Percentiles rank a stretch among this genome's conserved stretches.
Evolutionary conservation across 2,329 filamentous ascomycete genomes (phyloP).

Genomic region (Phyllosticta paracitricarpa): DNA sequence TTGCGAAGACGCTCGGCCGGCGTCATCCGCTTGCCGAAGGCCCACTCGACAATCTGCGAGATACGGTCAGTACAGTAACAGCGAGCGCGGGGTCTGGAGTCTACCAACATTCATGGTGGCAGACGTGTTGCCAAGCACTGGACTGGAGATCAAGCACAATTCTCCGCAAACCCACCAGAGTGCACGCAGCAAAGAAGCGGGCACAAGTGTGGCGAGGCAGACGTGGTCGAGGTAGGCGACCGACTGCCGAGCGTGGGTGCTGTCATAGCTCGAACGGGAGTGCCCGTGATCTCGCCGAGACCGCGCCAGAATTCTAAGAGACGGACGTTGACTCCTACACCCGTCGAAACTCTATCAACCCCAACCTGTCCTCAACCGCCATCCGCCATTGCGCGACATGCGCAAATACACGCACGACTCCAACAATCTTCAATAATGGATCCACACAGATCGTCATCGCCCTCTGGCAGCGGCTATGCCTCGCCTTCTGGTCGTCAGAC

Average conservation of each 20-base stretch:
- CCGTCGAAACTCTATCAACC: not conserved
- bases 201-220: slow-evolving; percentile 7
- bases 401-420: slow-evolving; percentile 12
- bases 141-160: not conserved
- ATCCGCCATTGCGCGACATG: slow-evolving; percentile 21
- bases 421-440: slow-evolving; percentile 3
- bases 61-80: slow-evolving; percentile 13
- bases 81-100: slow-evolving; percentile 9
- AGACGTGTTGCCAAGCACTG: not conserved
- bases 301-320: not conserved
- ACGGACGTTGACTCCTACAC: not conserved
- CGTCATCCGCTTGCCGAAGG: slow-evolving; percentile 98
- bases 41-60: slow-evolving; percentile 87
- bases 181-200: slow-evolving; percentile 4
- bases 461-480: slow-evolving; percentile 18
- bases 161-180: not conserved
- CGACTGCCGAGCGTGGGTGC: not conserved
- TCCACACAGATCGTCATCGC: not conserved
- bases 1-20: slow-evolving; percentile 83
- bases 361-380: not conserved
- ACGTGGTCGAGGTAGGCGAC: not conserved
- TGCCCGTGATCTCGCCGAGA: not conserved
- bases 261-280: not conserved
- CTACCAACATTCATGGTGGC: slow-evolving; percentile 48
- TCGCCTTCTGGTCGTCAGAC: slow-evolving; percentile 13